These are phyloP conservation scores for Olyra latifolia DNA, from an alignment of 176 grass and related monocot species.

Conservation along the genomic window DNA sequence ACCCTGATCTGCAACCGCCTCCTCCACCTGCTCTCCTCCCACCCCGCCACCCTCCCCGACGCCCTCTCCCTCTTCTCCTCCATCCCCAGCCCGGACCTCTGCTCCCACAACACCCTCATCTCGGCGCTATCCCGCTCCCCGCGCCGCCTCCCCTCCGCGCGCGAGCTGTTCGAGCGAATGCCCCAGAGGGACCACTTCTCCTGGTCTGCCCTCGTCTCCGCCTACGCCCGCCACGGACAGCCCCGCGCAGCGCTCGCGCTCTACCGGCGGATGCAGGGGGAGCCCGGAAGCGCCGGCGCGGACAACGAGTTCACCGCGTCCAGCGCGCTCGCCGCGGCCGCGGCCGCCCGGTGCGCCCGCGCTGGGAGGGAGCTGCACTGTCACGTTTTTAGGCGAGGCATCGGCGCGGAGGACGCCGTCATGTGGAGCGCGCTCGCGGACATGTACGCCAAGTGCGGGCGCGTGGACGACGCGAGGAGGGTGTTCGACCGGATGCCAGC, in stretches of 20 bases:
- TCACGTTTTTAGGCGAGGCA: constrained; percentile 62
- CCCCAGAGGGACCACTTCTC: constrained; percentile 72
- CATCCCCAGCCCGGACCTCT: constrained; percentile 47
- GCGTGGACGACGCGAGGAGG: constrained; percentile 59
- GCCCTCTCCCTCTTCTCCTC: constrained; percentile 58
- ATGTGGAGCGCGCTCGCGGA: constrained; percentile 79
- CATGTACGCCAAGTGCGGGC: constrained; percentile 88
- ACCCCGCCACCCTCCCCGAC: constrained; percentile 47
- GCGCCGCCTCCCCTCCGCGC: constrained; percentile 47
- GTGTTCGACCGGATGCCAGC: constrained; percentile 58
- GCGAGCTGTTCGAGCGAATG: constrained; percentile 68
- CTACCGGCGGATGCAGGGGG: constrained; percentile 64
- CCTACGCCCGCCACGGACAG: constrained; percentile 52
- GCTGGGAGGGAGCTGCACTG: constrained; percentile 79
- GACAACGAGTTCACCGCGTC: constrained; percentile 91
- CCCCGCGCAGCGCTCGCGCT: constrained; percentile 52
- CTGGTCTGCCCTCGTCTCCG: constrained; percentile 74
- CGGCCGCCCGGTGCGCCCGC: constrained; percentile 39
- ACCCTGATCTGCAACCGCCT: constrained; percentile 62
- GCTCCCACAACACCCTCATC: constrained; percentile 78
- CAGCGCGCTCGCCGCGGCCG: constrained; percentile 66
- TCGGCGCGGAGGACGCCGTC: constrained; percentile 53
- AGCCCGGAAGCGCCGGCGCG: neutral
- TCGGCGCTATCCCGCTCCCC: constrained; percentile 52
- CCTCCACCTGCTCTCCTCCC: constrained; percentile 58